Conservation (phyloP, 352 stramenopile genomes). For the Globisporangium acanthophoron region DNA sequence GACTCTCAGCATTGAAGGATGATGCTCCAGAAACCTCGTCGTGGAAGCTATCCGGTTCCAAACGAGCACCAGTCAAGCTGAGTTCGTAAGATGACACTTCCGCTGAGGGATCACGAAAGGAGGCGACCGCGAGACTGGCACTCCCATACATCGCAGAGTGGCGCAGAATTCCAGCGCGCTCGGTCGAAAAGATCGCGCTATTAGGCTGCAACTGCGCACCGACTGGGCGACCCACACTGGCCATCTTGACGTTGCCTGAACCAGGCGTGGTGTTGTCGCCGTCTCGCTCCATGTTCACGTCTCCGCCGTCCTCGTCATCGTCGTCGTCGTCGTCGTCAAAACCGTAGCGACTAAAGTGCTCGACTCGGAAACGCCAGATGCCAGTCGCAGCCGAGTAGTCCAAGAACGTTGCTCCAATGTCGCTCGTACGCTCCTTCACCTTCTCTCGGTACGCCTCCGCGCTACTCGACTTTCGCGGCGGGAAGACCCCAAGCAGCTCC, state of each 20-base stretch:
- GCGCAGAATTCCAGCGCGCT: slow-evolving; percentile 34
- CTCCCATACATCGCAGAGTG: slow-evolving; percentile 38
- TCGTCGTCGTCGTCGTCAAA: slow-evolving; percentile 73
- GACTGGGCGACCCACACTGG: slow-evolving; percentile 16
- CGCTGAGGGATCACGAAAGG: slow-evolving; percentile 18
- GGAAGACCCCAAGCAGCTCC: slow-evolving; percentile 73
- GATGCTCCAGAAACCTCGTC: not conserved
- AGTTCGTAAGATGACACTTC: not conserved
- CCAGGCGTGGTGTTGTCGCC: slow-evolving; percentile 15
- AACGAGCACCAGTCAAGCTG: not conserved
- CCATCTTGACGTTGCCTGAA: slow-evolving; percentile 20
- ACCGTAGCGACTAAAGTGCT: slow-evolving; percentile 84
- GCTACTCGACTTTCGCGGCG: slow-evolving; percentile 50
- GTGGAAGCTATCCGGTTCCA: not conserved
- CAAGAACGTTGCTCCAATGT: slow-evolving; percentile 74
- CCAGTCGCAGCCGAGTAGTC: slow-evolving; percentile 70
- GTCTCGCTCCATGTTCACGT: slow-evolving; percentile 27
- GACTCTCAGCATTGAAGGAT: slow-evolving; percentile 17
- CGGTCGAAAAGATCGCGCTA: slow-evolving; percentile 19
- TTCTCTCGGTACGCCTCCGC: slow-evolving; percentile 67
- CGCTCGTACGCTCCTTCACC: slow-evolving; percentile 67
- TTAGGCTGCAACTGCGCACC: slow-evolving; percentile 5
- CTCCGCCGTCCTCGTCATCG: slow-evolving; percentile 24
- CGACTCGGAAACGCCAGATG: slow-evolving; percentile 81
- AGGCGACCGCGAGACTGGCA: slow-evolving; percentile 21